These are phyloP conservation scores for Citrus reticulata DNA, from an alignment of 345 rosid species.

Conservation along the genomic window DNA sequence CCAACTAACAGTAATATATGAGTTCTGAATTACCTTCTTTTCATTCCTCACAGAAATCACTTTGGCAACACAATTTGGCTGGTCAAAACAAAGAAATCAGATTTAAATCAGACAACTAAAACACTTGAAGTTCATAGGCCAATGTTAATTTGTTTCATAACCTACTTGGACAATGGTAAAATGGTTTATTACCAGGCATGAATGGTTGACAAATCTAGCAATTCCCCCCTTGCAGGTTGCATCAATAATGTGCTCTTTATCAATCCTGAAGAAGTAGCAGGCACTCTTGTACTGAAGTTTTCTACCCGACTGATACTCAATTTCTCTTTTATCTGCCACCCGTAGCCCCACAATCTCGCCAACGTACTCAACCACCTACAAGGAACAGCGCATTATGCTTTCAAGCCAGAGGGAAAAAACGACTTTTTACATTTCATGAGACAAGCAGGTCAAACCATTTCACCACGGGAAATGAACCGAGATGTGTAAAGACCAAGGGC, in stretches of 20 bases:
- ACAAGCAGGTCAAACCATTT: constrained; percentile 41
- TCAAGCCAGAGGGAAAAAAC: not conserved
- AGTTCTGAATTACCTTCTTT: constrained; percentile 41
- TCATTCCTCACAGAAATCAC: constrained; percentile 51
- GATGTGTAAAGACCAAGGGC: constrained; percentile 61
- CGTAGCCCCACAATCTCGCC: constrained; percentile 55
- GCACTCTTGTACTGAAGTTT: constrained; percentile 58
- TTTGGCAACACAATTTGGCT: constrained; percentile 62
- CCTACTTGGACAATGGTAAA: not conserved
- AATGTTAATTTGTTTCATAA: not conserved
- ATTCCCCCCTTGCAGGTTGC: constrained; percentile 56
- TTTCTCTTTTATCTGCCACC: constrained; percentile 52
- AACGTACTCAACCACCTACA: constrained; percentile 57
- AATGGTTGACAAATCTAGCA: constrained; percentile 64
- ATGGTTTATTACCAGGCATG: constrained; percentile 42
- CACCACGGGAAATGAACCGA: constrained; percentile 46
- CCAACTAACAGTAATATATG: no score
- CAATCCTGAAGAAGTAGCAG: constrained; percentile 61
- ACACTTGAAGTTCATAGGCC: not conserved
- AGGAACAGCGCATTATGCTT: not conserved
- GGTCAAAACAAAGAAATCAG: constrained; percentile 21
- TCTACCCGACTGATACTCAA: constrained; percentile 45
- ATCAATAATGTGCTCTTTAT: constrained; percentile 57
- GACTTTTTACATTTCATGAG: not conserved
- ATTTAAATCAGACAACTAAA: not conserved